Percentiles rank a stretch among this genome's conserved stretches.
Evolutionary conservation across 495 filamentous ascomycete genomes (phyloP).

Genomic region (Lichina pygmaea): DNA sequence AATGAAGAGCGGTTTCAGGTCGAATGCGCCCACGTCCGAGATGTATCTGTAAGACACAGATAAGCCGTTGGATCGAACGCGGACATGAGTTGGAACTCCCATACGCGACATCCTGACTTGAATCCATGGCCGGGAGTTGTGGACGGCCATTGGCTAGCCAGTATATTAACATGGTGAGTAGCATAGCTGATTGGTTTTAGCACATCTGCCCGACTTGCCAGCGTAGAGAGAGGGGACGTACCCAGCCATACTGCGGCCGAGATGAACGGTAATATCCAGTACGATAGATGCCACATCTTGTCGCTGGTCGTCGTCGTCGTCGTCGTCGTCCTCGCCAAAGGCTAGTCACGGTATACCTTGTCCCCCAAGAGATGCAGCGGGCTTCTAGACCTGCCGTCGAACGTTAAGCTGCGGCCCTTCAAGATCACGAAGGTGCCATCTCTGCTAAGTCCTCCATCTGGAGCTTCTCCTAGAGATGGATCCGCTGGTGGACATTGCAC

Average conservation of each 20-base stretch:
- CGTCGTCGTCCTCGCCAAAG: no score
- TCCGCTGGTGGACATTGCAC: no score
- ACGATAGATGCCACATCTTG: constrained; percentile 16
- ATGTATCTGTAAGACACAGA: constrained; percentile 6
- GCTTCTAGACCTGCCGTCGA: no score
- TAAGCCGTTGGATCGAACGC: background rate
- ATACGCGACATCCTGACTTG: constrained; percentile 44
- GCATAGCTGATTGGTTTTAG: constrained; percentile 19
- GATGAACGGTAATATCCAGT: constrained; percentile 58
- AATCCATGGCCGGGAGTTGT: constrained; percentile 39
- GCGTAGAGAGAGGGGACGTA: background rate
- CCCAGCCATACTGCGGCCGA: constrained; percentile 60
- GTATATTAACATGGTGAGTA: constrained; percentile 37
- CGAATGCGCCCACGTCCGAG: constrained; percentile 60
- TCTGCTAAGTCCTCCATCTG: no score
- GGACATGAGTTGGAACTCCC: constrained; percentile 6
- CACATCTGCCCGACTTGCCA: no score
- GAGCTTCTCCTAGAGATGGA: no score
- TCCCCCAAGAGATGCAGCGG: no score
- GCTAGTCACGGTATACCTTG: no score
- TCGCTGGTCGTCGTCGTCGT: no score
- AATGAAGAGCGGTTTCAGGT: constrained; percentile 71
- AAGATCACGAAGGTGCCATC: no score
- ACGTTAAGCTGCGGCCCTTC: no score
- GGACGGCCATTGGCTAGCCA: constrained; percentile 38